Evolutionary conservation across 2,329 filamentous ascomycete species (phyloP).

Genomic region (Monosporascus sp.): DNA sequence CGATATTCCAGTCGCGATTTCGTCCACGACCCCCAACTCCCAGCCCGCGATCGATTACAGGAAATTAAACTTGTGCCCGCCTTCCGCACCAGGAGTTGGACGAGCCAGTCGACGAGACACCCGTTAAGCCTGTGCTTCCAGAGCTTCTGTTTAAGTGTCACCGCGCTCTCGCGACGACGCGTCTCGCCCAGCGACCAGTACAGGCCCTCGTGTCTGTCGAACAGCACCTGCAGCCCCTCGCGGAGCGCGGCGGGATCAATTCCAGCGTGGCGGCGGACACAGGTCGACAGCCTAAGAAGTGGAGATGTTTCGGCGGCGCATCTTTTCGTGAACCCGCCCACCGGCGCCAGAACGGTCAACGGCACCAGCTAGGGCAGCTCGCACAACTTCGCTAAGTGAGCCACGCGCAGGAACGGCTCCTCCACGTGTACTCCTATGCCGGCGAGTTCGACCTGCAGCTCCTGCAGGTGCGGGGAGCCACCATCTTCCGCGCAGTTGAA

Average conservation of each 20-base stretch:
- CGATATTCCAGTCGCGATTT: too few relatives aligned
- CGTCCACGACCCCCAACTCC: too few relatives aligned
- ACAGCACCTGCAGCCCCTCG: neutral
- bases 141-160: neutral
- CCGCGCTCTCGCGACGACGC: neutral
- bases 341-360: neutral
- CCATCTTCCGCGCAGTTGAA: too few relatives aligned
- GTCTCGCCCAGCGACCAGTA: conserved; percentile 3
- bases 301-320: neutral
- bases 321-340: neutral
- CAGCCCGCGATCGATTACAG: too few relatives aligned
- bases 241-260: conserved; percentile 1
- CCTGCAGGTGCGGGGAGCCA: neutral
- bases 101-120: too few relatives aligned
- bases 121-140: neutral
- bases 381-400: neutral
- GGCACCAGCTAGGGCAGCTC: conserved; percentile 4
- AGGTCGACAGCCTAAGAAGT: neutral
- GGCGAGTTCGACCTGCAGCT: neutral
- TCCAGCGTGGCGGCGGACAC: neutral
- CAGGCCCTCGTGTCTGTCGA: conserved; percentile 1
- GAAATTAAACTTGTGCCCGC: too few relatives aligned
- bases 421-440: neutral
- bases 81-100: too few relatives aligned
- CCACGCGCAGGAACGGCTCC: neutral